Percentiles rank a stretch among this genome's conserved stretches.
phyloP scores from a whole-genome alignment of 768 basidiomycete genomes.

The Xanthoconium purpureum region DNA sequence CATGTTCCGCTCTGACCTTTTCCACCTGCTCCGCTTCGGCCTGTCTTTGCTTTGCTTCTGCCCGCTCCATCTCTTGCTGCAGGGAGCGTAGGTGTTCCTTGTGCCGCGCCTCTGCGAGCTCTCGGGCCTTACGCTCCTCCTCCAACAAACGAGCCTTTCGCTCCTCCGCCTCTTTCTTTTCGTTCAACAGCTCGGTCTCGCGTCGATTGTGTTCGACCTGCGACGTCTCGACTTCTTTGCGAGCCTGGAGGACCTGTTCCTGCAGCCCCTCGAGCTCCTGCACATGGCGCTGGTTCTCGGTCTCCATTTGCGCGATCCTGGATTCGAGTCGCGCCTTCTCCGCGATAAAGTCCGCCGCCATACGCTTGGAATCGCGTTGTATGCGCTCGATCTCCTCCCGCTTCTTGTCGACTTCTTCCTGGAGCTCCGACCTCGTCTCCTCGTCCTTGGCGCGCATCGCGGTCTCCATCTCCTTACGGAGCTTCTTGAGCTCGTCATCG shows the following conservation, averaged over 20 bases:
- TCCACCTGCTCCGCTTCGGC: constrained; percentile 24
- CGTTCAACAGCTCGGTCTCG: constrained; percentile 26
- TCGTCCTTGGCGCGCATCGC: constrained; percentile 46
- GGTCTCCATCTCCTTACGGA: constrained; percentile 46
- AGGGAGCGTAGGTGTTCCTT: constrained; percentile 29
- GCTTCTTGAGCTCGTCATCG: constrained; percentile 44
- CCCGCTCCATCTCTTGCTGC: constrained; percentile 26
- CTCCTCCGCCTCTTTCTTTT: constrained; percentile 27
- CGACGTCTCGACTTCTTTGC: constrained; percentile 27
- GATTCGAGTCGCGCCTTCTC: constrained; percentile 37
- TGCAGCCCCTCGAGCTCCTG: constrained; percentile 25
- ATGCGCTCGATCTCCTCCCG: constrained; percentile 44
- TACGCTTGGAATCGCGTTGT: constrained; percentile 38
- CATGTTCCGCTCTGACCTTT: constrained; percentile 26
- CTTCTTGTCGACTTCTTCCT: constrained; percentile 41
- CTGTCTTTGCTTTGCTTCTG: constrained; percentile 23
- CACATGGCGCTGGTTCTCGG: constrained; percentile 16
- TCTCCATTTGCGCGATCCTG: constrained; percentile 27
- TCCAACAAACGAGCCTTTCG: constrained; percentile 28
- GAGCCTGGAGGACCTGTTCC: constrained; percentile 28
- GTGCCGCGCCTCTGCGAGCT: constrained; percentile 28
- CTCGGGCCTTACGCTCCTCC: constrained; percentile 30
- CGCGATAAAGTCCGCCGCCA: constrained; percentile 38
- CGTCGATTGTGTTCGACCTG: constrained; percentile 28
- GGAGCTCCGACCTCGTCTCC: constrained; percentile 44